Conservation (phyloP, 345 rosid genomes). For the Populus simonii region DNA sequence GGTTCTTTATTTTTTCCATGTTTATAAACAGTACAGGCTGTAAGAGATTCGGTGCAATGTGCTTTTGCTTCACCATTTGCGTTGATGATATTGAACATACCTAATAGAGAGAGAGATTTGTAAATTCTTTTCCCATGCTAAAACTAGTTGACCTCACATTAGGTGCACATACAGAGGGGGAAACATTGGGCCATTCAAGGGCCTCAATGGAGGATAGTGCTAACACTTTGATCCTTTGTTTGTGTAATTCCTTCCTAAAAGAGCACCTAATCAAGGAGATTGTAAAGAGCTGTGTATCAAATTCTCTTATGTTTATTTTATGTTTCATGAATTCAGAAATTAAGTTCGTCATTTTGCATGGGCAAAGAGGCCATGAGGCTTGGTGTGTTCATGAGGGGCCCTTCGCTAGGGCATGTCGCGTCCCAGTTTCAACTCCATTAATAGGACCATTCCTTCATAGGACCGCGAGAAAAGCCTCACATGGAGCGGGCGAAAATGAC, state of each 20-base stretch:
- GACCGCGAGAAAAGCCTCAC: constrained; percentile 26
- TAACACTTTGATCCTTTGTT: too few relatives aligned
- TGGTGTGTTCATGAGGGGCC: constrained; percentile 2
- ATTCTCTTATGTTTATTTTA: neutral
- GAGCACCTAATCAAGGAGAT: neutral
- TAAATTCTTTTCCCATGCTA: neutral
- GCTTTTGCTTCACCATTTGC: constrained; percentile 4
- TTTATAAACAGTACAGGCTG: constrained; percentile 28
- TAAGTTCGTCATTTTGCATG: neutral
- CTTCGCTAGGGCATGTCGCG: constrained; percentile 8
- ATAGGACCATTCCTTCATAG: constrained; percentile 18
- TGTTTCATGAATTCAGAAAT: constrained; percentile 14
- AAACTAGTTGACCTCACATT: constrained; percentile 21
- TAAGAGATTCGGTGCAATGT: constrained; percentile 16
- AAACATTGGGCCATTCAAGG: constrained; percentile 35
- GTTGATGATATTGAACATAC: neutral
- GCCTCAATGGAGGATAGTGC: constrained; percentile 18
- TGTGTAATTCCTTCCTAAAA: constrained; percentile 2
- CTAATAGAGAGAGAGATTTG: neutral
- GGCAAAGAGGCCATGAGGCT: neutral
- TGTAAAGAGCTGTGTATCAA: neutral
- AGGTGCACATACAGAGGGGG: constrained; percentile 33
- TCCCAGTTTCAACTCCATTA: constrained; percentile 12
- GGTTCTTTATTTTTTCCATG: constrained; percentile 26
- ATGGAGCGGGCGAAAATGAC: constrained; percentile 35